phyloP scores from a whole-genome alignment of 345 rosid species.

The Psidium friedrichsthalianum region DNA sequence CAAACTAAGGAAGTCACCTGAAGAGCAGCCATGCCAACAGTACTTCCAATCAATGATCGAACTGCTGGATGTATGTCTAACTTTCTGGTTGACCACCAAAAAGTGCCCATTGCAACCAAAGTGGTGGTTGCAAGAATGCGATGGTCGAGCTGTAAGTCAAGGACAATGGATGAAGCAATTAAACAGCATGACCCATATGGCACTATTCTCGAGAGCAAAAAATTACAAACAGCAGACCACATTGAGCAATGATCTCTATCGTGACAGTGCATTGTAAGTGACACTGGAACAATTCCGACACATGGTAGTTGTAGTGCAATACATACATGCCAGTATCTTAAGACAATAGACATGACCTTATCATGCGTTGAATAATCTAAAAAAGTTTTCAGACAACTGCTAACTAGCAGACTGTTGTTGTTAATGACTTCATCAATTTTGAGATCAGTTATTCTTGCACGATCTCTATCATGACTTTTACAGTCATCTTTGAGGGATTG shows the following conservation, averaged over 20 bases:
- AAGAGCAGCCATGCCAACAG: slow-evolving; percentile 68
- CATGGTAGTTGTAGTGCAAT: neutral
- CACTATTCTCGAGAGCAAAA: neutral
- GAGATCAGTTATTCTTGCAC: neutral
- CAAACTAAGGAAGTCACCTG: slow-evolving; percentile 36
- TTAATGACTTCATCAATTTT: neutral
- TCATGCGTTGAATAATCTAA: neutral
- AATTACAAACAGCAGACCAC: neutral
- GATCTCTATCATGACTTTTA: neutral
- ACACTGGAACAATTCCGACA: neutral
- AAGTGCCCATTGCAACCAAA: slow-evolving; percentile 34
- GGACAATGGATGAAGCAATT: neutral
- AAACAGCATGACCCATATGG: neutral
- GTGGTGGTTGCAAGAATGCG: slow-evolving; percentile 81
- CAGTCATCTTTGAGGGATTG: neutral
- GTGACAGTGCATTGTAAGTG: neutral
- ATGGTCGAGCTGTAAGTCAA: slow-evolving; percentile 55
- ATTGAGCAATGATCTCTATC: neutral
- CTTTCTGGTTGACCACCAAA: slow-evolving; percentile 81
- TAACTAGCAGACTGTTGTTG: neutral
- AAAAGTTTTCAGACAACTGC: neutral
- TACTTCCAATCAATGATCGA: slow-evolving; percentile 57
- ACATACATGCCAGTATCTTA: neutral
- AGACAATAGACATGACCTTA: neutral
- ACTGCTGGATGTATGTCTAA: slow-evolving; percentile 84